Conservation (phyloP, 768 basidiomycete species). For the Neoboletus magnificus region DNA sequence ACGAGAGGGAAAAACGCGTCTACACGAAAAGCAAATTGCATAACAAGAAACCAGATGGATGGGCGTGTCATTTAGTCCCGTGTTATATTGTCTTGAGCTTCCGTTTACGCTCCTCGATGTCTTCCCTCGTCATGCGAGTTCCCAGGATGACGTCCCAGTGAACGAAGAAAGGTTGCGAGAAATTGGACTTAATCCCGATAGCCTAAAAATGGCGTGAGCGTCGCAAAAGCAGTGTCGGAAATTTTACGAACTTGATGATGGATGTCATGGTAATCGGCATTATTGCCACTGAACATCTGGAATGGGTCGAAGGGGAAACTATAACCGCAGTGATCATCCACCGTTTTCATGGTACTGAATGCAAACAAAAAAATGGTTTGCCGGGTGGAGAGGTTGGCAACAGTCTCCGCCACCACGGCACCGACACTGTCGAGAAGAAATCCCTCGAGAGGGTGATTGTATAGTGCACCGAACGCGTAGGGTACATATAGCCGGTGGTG, state of each 20-base stretch:
- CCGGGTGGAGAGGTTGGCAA: constrained; percentile 68
- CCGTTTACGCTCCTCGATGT: constrained; percentile 52
- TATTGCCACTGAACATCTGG: constrained; percentile 82
- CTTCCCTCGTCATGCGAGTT: constrained; percentile 75
- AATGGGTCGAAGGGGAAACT: constrained; percentile 87
- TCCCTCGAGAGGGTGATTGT: constrained; percentile 97
- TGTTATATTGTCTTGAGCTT: constrained; percentile 29
- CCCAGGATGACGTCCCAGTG: constrained; percentile 89
- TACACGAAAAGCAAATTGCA: background rate
- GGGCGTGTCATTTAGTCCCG: background rate
- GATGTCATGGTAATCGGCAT: constrained; percentile 96
- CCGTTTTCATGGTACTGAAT: constrained; percentile 86
- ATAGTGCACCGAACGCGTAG: constrained; percentile 93
- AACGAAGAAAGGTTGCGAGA: constrained; percentile 92
- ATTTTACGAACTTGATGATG: constrained; percentile 76
- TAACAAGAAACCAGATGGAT: background rate
- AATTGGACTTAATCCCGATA: constrained; percentile 93
- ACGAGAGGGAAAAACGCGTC: background rate
- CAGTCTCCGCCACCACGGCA: constrained; percentile 67
- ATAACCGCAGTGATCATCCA: constrained; percentile 96
- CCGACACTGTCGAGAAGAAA: constrained; percentile 86
- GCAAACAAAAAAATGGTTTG: constrained; percentile 83
- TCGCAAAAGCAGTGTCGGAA: background rate
- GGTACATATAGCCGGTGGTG: constrained; percentile 97
- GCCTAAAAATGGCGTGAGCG: constrained; percentile 5